phyloP scores from a whole-genome alignment of 305 asterid species.

The Galium porrigens region DNA sequence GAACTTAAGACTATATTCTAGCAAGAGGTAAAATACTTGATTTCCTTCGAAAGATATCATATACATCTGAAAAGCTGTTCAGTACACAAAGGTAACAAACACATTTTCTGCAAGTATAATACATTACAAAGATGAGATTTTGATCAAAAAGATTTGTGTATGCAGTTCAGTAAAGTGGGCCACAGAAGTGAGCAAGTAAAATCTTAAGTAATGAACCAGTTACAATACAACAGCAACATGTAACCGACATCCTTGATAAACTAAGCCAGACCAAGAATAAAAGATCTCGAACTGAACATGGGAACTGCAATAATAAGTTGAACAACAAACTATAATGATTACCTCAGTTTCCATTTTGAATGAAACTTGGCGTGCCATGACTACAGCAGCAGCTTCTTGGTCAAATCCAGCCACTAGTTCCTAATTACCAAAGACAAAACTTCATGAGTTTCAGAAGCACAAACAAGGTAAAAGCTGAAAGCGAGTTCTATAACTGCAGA shows the following conservation, averaged over 20 bases:
- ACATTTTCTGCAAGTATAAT: not conserved
- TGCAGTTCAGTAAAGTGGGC: not conserved
- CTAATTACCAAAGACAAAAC: conserved; percentile 25
- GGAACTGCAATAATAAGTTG: not conserved
- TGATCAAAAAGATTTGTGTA: not conserved
- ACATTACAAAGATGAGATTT: not conserved
- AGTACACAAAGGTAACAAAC: not conserved
- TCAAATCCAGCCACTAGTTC: conserved; percentile 92
- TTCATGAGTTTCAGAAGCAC: not conserved
- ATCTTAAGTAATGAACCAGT: not conserved
- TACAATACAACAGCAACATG: not conserved
- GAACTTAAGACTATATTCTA: not conserved
- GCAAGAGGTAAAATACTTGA: not conserved
- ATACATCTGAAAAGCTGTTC: not conserved
- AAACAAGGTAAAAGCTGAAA: not conserved
- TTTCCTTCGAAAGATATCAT: not conserved
- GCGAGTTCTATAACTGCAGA: not conserved
- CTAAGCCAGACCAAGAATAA: conserved; percentile 2
- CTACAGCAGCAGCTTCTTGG: conserved; percentile 98
- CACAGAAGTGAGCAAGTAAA: not conserved
- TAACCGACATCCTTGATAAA: not conserved
- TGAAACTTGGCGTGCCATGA: conserved; percentile 90
- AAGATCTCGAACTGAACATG: not conserved
- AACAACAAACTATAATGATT: conserved; percentile 8
- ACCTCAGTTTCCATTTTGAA: conserved; percentile 99